Percentiles rank a stretch among this genome's conserved stretches.
Evolutionary conservation across 192 early-diverging fungal species (phyloP).

Genomic region (Linnemannia exigua): DNA sequence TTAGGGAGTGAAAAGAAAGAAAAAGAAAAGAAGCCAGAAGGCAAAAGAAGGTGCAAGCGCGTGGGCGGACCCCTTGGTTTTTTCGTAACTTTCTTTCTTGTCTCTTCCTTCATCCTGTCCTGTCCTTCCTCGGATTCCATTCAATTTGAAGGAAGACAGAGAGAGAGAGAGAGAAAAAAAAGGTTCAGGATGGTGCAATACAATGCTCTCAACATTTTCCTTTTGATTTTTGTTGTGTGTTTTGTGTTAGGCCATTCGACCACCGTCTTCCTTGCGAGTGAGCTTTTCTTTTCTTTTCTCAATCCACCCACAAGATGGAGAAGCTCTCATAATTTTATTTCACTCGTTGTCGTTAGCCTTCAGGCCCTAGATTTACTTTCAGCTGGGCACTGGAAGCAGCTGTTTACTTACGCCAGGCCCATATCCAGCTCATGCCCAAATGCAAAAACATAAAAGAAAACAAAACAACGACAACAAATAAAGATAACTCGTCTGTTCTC

Average conservation of each 20-base stretch:
- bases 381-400: neutral
- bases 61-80: neutral
- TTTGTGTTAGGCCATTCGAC: neutral
- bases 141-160: too few relatives aligned
- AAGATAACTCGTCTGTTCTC: too few relatives aligned
- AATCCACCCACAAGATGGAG: too few relatives aligned
- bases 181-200: neutral
- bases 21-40: neutral
- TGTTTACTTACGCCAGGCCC: neutral
- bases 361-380: too few relatives aligned
- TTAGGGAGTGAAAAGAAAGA: too few relatives aligned
- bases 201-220: constrained; percentile 1
- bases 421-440: neutral
- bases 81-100: neutral
- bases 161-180: neutral
- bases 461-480: neutral
- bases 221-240: neutral
- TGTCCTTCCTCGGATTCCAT: neutral
- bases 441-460: neutral
- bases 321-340: too few relatives aligned
- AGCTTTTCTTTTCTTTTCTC: neutral
- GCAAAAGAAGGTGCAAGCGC: neutral
- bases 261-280: neutral
- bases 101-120: neutral
- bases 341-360: too few relatives aligned